Evolutionary conservation across 371 early-diverging fungal genomes (phyloP).

Genomic region (Mortierella sp.): DNA sequence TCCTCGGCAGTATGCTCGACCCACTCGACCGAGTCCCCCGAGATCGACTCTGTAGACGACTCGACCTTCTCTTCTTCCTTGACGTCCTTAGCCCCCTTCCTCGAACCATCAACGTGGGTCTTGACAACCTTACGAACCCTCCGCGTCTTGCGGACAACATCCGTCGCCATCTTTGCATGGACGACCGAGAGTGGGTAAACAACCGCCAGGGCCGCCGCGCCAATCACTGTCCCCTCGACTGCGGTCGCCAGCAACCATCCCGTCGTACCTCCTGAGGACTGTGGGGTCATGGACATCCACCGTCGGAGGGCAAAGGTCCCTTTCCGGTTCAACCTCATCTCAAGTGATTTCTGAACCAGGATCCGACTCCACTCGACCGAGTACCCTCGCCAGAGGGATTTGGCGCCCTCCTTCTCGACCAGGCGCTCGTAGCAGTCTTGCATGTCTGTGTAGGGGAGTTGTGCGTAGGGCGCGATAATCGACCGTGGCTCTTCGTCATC

Average conservation of each 20-base stretch:
- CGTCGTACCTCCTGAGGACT: neutral
- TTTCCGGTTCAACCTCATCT: neutral
- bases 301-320: slow-evolving; percentile 10
- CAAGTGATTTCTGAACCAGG: slow-evolving; percentile 18
- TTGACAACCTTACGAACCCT: neutral
- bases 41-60: neutral
- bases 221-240: slow-evolving; percentile 18
- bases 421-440: slow-evolving; percentile 34
- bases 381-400: slow-evolving; percentile 48
- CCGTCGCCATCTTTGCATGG: slow-evolving; percentile 38
- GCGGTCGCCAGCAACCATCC: slow-evolving; percentile 30
- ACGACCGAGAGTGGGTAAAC: slow-evolving; percentile 30
- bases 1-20: slow-evolving; percentile 11
- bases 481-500: slow-evolving; percentile 43
- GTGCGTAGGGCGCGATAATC: slow-evolving; percentile 44
- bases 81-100: neutral
- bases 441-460: slow-evolving; percentile 34
- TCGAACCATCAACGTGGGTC: neutral
- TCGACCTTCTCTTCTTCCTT: neutral
- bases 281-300: neutral
- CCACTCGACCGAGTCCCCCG: slow-evolving; percentile 28
- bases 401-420: slow-evolving; percentile 39
- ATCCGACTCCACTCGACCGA: slow-evolving; percentile 7
- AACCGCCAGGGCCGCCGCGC: slow-evolving; percentile 16
- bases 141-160: slow-evolving; percentile 24